phyloP scores from a whole-genome alignment of 163 green algal genomes.

The Picocystis sp. region DNA sequence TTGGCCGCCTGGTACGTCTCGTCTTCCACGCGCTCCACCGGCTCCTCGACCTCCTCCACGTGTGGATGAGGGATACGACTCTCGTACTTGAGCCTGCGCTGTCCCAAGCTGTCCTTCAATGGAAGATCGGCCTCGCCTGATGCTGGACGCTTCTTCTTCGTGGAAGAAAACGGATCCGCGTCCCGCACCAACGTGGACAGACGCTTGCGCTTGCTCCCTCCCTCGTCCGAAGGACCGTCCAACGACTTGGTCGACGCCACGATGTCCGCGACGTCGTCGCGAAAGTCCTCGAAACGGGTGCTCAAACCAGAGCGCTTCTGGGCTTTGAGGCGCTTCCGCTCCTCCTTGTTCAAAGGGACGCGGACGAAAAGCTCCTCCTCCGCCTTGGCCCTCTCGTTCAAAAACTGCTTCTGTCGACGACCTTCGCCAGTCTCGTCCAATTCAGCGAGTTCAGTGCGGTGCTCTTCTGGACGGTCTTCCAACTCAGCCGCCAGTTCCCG shows the following conservation, averaged over 20 bases:
- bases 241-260: conserved; percentile 26
- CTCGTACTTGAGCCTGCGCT: conserved; percentile 59
- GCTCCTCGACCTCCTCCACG: conserved; percentile 7
- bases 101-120: conserved; percentile 29
- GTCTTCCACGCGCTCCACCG: conserved; percentile 10
- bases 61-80: conserved; percentile 22
- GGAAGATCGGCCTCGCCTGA: conserved; percentile 52
- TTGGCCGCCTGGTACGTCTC: conserved; percentile 14
- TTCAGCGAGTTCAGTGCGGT: conserved; percentile 17
- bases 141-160: conserved; percentile 11
- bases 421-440: conserved; percentile 9
- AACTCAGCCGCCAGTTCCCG: conserved; percentile 59
- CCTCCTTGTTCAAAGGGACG: conserved; percentile 66
- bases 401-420: too few relatives aligned
- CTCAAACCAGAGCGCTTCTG: conserved; percentile 17
- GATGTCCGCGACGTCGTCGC: conserved; percentile 81
- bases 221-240: not conserved
- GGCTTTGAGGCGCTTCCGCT: conserved; percentile 59
- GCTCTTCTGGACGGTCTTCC: conserved; percentile 63
- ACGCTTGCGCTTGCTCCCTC: conserved; percentile 1
- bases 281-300: conserved; percentile 73
- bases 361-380: conserved; percentile 47
- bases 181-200: conserved; percentile 39
- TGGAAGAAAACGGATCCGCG: not conserved
- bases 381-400: conserved; percentile 35